Percentiles rank a stretch among this genome's conserved stretches.
Conservation (phyloP, 2,329 filamentous ascomycete genomes). For the Paraconiothyrium sp. region DNA sequence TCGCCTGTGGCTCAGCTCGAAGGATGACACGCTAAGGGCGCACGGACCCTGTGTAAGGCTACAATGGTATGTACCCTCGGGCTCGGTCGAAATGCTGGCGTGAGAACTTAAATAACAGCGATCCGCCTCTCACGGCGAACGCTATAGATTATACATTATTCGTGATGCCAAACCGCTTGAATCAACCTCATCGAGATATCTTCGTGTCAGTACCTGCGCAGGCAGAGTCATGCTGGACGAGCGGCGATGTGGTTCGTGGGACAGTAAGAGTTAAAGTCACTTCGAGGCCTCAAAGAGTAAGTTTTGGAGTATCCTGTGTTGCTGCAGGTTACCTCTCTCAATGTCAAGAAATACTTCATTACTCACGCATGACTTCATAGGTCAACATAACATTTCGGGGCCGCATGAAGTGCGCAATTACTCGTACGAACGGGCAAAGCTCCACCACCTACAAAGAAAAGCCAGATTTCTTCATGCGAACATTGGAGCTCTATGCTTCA, state of each 20-base stretch:
- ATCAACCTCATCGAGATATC: constrained; percentile 5
- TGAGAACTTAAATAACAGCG: background rate
- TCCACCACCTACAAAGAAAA: constrained; percentile 20
- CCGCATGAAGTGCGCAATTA: constrained; percentile 12
- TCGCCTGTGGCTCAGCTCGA: constrained; percentile 5
- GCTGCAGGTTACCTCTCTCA: background rate
- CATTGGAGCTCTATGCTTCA: constrained; percentile 32
- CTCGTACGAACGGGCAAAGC: constrained; percentile 2
- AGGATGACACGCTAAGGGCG: background rate
- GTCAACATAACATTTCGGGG: constrained; percentile 21
- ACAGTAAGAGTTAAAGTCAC: constrained; percentile 31
- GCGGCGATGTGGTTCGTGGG: constrained; percentile 33
- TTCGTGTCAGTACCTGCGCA: constrained; percentile 8
- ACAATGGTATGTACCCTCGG: background rate
- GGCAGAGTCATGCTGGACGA: constrained; percentile 22
- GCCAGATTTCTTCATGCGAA: constrained; percentile 29
- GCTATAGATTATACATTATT: background rate
- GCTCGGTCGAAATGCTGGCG: too few species aligned
- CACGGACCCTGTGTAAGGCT: background rate
- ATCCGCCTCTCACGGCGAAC: background rate
- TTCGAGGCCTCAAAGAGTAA: constrained; percentile 27
- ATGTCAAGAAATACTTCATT: constrained; percentile 23
- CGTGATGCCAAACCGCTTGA: constrained; percentile 6
- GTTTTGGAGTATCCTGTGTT: constrained; percentile 23
- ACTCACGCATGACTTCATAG: background rate